Conservation (phyloP, 2,329 filamentous ascomycete species). For the Scedosporium dehoogii region DNA sequence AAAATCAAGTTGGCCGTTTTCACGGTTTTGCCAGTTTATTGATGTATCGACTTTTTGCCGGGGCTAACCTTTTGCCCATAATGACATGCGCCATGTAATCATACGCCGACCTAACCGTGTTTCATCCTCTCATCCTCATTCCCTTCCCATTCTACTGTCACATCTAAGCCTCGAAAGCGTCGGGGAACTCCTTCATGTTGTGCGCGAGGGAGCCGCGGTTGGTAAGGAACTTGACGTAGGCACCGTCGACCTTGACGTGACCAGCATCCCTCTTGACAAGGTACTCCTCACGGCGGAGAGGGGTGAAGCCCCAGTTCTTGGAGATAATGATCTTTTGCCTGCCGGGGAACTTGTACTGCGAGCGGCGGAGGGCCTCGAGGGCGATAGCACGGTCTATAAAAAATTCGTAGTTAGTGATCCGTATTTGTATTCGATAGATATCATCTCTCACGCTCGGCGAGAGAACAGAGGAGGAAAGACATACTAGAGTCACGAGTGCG, state of each 20-base stretch:
- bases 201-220: conserved; percentile 78
- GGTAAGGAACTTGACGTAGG: conserved; percentile 97
- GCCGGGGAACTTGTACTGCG: conserved; percentile 99
- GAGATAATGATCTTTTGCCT: conserved; percentile 99
- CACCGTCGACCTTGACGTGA: conserved; percentile 92
- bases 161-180: conserved; percentile 63
- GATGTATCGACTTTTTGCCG: conserved; percentile 4
- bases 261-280: conserved; percentile 88
- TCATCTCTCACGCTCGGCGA: background rate
- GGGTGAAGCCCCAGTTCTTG: conserved; percentile 99
- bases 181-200: conserved; percentile 93
- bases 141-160: conserved; percentile 13
- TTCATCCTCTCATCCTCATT: conserved; percentile 16
- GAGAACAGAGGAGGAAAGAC: conserved; percentile 22
- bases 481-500: conserved; percentile 88
- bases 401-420: background rate
- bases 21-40: conserved; percentile 5
- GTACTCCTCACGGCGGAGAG: conserved; percentile 95
- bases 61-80: conserved; percentile 6
- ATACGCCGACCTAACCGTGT: conserved; percentile 7
- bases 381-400: conserved; percentile 70
- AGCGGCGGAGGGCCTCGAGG: conserved; percentile 97
- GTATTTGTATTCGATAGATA: background rate
- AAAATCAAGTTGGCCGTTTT: background rate
- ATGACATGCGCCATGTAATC: conserved; percentile 6